A percentile compares a stretch with the other conserved stretches of the same genome.
These are phyloP conservation scores for Saitozyma sp. DNA, from an alignment of 768 basidiomycete species.

Conservation along the genomic window DNA sequence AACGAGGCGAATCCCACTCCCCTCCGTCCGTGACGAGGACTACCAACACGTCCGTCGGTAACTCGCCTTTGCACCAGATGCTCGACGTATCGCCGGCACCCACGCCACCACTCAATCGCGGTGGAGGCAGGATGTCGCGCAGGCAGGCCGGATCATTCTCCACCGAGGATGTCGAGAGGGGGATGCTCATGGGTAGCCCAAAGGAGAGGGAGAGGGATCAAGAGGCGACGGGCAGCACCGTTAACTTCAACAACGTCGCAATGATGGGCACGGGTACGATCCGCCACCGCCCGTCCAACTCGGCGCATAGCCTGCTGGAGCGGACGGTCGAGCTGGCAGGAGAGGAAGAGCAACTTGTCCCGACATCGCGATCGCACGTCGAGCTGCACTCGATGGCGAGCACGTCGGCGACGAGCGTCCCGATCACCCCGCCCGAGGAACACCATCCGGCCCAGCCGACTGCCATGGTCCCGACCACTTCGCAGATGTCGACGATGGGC, in stretches of 20 bases:
- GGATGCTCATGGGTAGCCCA: conserved; percentile 60
- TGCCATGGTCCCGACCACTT: conserved; percentile 33
- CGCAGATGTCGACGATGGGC: conserved; percentile 49
- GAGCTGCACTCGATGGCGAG: conserved; percentile 15
- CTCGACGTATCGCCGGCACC: conserved; percentile 11
- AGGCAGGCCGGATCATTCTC: conserved; percentile 94
- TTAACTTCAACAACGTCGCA: too few relatives aligned
- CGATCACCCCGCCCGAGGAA: conserved; percentile 26
- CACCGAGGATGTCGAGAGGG: conserved; percentile 83
- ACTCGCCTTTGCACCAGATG: conserved; percentile 18
- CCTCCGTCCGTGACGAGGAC: conserved; percentile 29
- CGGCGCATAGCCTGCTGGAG: conserved; percentile 20
- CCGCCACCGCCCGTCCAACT: conserved; percentile 31
- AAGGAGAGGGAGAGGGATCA: conserved; percentile 12
- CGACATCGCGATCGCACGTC: conserved; percentile 7
- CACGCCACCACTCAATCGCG: background rate
- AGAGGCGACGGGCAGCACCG: too few relatives aligned
- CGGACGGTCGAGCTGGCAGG: conserved; percentile 26
- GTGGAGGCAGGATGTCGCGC: background rate
- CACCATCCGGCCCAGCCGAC: conserved; percentile 15
- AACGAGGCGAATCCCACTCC: conserved; percentile 48
- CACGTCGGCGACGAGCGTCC: conserved; percentile 13
- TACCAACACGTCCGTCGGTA: conserved; percentile 9
- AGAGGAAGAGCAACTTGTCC: conserved; percentile 20
- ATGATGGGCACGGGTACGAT: background rate